Conservation (phyloP, 768 basidiomycete genomes). For the Termitomyces sp. region DNA sequence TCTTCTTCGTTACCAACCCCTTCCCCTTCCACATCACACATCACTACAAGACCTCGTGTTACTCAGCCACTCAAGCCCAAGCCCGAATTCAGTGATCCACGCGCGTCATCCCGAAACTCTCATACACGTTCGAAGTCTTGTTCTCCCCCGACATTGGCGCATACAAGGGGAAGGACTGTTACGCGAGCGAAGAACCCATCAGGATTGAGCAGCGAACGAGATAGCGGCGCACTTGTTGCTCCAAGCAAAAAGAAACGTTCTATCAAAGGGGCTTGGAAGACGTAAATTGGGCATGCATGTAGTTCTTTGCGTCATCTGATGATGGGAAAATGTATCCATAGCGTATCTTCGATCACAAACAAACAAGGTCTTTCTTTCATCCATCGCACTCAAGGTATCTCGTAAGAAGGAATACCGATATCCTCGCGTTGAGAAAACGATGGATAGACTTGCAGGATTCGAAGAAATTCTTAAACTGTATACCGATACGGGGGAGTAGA, state of each 20-base stretch:
- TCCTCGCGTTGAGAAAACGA: too few relatives aligned
- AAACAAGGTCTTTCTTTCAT: too few relatives aligned
- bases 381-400: too few relatives aligned
- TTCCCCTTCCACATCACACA: neutral
- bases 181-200: neutral
- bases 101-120: neutral
- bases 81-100: neutral
- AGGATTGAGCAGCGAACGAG: neutral
- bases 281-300: neutral
- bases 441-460: too few relatives aligned
- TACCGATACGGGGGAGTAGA: too few relatives aligned
- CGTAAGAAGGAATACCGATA: too few relatives aligned
- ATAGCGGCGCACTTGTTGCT: neutral
- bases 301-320: neutral
- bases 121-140: neutral
- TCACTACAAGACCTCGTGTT: neutral
- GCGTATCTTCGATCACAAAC: neutral
- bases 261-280: neutral
- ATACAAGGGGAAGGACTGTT: neutral
- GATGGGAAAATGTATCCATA: neutral
- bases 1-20: neutral
- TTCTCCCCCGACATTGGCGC: neutral
- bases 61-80: neutral
- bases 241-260: neutral
- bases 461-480: too few relatives aligned